Percentiles rank a stretch among this genome's conserved stretches.
Evolutionary conservation across 345 rosid species (phyloP).

Genomic region (Populus pruinosa): DNA sequence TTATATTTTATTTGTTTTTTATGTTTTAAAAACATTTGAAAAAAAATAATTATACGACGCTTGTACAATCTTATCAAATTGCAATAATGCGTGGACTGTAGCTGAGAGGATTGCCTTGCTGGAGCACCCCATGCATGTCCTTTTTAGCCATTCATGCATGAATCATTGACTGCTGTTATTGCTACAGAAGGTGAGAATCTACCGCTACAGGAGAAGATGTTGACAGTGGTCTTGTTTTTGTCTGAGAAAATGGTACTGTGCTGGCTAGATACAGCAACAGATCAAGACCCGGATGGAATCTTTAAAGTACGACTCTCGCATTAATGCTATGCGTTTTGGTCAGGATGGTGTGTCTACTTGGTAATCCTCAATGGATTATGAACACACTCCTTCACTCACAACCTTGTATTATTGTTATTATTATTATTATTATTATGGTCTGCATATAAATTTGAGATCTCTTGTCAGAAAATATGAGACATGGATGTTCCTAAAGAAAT

Average conservation of each 20-base stretch:
- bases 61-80: not conserved
- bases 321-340: not conserved
- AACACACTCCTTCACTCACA: not conserved
- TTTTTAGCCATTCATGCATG: not conserved
- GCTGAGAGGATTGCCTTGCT: slow-evolving; percentile 2
- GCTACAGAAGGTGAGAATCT: slow-evolving; percentile 8
- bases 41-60: too few relatives aligned
- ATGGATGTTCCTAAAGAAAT: too few relatives aligned
- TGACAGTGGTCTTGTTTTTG: slow-evolving; percentile 20
- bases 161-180: not conserved
- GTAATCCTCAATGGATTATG: slow-evolving; percentile 16
- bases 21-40: too few relatives aligned
- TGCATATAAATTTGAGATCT: too few relatives aligned
- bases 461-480: too few relatives aligned
- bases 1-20: not conserved
- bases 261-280: not conserved
- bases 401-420: not conserved
- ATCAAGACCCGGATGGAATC: not conserved
- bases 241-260: slow-evolving; percentile 6
- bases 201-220: slow-evolving; percentile 1
- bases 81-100: slow-evolving; percentile 1
- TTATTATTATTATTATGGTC: too few relatives aligned
- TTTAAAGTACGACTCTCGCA: not conserved
- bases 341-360: slow-evolving; percentile 20
- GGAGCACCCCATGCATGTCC: slow-evolving; percentile 3